These are phyloP conservation scores for Castanea mollissima DNA, from an alignment of 306 rosid species.

Conservation along the genomic window DNA sequence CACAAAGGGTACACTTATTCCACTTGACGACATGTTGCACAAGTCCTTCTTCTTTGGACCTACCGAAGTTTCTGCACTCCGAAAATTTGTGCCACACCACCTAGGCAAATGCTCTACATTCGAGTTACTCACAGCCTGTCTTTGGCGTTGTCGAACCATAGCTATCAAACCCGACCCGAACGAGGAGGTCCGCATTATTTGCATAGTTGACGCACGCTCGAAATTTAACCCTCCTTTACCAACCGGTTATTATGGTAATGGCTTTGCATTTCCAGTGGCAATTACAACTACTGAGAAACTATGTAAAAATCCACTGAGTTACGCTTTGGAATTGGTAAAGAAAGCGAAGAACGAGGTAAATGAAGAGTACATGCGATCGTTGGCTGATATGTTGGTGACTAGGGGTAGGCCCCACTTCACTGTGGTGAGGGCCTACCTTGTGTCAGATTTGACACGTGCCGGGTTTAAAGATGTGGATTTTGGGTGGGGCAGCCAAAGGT, in stretches of 20 bases:
- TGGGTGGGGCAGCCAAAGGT: slow-evolving; percentile 37
- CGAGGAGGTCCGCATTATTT: not conserved
- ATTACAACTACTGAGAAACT: not conserved
- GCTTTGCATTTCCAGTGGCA: not conserved
- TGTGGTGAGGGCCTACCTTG: not conserved
- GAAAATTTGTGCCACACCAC: slow-evolving; percentile 15
- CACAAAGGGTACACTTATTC: not conserved
- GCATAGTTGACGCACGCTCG: not conserved
- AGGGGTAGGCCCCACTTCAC: slow-evolving; percentile 22
- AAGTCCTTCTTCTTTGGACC: slow-evolving; percentile 23
- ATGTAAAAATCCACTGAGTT: slow-evolving; percentile 1
- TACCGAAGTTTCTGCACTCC: not conserved
- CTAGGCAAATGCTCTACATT: slow-evolving; percentile 8
- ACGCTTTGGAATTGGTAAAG: slow-evolving; percentile 31
- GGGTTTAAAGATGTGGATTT: slow-evolving; percentile 20
- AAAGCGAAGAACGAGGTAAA: slow-evolving; percentile 18
- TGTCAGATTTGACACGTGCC: slow-evolving; percentile 19
- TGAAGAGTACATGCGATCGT: slow-evolving; percentile 40
- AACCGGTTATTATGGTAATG: slow-evolving; percentile 27
- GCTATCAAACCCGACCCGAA: slow-evolving; percentile 3
- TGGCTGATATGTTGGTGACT: slow-evolving; percentile 35
- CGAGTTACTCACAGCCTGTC: slow-evolving; percentile 24
- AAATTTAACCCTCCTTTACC: not conserved
- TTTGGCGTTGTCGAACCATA: slow-evolving; percentile 24
- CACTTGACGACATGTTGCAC: not conserved